Conservation (phyloP, 352 stramenopile species). For the Phytopythium mirpurense region DNA sequence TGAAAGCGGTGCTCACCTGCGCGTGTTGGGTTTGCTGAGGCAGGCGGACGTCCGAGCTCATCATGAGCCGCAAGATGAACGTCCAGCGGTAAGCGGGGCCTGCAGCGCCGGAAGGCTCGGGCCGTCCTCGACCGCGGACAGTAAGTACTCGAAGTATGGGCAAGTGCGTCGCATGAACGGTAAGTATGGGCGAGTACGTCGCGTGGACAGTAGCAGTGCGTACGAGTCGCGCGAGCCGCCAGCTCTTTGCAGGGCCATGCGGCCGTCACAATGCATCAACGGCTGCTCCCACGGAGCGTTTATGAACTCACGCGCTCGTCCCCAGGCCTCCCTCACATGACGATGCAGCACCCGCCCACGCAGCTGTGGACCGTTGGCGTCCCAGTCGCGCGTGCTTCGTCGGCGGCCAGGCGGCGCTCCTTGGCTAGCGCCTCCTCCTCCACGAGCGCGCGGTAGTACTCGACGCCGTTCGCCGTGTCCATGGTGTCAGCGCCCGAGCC, state of each 20-base stretch:
- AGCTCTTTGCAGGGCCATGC: no score
- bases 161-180: background rate
- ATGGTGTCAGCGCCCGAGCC: constrained; percentile 15
- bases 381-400: constrained; percentile 16
- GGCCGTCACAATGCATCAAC: background rate
- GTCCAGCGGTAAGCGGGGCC: constrained; percentile 24
- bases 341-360: constrained; percentile 39
- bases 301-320: background rate
- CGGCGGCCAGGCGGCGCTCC: constrained; percentile 19
- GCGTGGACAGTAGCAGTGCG: background rate
- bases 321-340: constrained; percentile 23
- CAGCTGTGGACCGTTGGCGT: constrained; percentile 34
- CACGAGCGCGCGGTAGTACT: constrained; percentile 43
- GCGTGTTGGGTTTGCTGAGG: constrained; percentile 1
- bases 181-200: no score
- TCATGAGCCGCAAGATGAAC: constrained; percentile 77
- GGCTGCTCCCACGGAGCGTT: background rate
- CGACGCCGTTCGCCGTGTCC: constrained; percentile 23
- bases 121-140: background rate
- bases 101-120: background rate
- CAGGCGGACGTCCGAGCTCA: constrained; percentile 81
- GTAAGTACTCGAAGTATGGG: no score
- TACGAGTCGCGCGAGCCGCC: background rate
- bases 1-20: no score
- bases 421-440: constrained; percentile 33